Evolutionary conservation across 208 protist genomes (phyloP), one percentile per base, ranked within the genome.

Genomic region (Kentomonas sorsogonicus): DNA sequence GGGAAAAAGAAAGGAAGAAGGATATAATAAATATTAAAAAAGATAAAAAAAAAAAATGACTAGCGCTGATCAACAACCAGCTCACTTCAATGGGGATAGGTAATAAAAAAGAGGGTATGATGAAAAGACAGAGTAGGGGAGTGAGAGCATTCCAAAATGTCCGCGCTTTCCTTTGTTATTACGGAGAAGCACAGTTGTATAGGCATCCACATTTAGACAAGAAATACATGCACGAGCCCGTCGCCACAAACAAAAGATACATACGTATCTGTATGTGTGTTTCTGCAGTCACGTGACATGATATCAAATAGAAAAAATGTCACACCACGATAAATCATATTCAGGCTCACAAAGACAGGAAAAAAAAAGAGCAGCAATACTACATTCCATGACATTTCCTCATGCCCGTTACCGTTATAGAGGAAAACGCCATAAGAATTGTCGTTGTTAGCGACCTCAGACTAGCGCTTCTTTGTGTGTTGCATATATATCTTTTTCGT

Each of bases 381-480:
- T 25, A 26, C 40, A 16, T 20, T 25, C 11, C 40, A 16, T 45
- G 38, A 45, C 29, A 83, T 53, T 0, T 71, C 72, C 16, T 65
- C 61, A 43, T 79, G 71, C 11, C 53, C 52, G 4, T 51, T 31
- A 5, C 51, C 47, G 29, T 22, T 1, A 3, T 71, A 29, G 13
- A 70, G 51, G 54, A 61, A 44, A 7, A 31, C 38, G 10, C 85
- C 67, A 15, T 75, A 22, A 0, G 75, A 79, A 54, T 86, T 77
- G 53, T 86, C 78, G 40, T 91, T 77, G 50, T 91, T 87, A 22
- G 63, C 79, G 18, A 88, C 78, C 67, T 88, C 84, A 58, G 88
- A 91, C 55, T 70, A 64, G 77, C 80, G 88, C 34, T 63, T 67
- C 18, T 80, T 80, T n/a, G n/a, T n/a, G n/a, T n/a, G n/a, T n/a